Base-by-base conservation (phyloP, 352 stramenopile species). In the Globisporangium parvum region DNA sequence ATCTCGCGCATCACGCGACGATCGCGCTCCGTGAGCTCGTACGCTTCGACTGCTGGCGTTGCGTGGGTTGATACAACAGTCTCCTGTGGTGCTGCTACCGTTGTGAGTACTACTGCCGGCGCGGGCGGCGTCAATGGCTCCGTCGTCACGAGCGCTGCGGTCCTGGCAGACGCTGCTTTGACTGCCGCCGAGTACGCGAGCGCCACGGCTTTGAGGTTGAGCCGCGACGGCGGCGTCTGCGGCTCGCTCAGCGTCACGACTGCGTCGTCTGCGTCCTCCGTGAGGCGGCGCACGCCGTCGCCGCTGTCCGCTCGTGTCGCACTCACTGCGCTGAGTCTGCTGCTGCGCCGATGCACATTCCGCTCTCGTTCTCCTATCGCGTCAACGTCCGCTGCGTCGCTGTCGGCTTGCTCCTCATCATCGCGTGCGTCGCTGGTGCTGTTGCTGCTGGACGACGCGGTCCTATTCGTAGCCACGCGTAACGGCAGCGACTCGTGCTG, bases 1-100 rank as follows among this genome's bases (percentile, higher is more conserved):
- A 86, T 77, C 18, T 76, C 55, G 1, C 51, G 59, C 71, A 86
- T 83, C 9, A 73, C 59, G 17, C 59, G 52, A 39, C 58, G 50
- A 18, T 80, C 75, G 53, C 49, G 65, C 41, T 63, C 57, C 2
- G 66, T 71, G 33, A 75, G 55, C 21, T 66, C 46, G 59, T 79
- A 80, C n/a, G 58, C 20, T 4, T 18, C 17, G 39, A 9, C 14
- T 45, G 6, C 9, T 45, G 67, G 18, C 3, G 2, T 3, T 24
- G 14, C 2, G 41, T 46, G 40, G 40, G 40, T n/a, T 45, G 6
- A 21, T 17, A n/a, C 15, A 12, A n/a, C 20, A n/a, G 20, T 23
- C 21, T 8, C 1, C 9, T 6, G 12, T 1, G 44, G 44, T 20
- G 59, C 59, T 47, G 60, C 63, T 23, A 54, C 63, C 2, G 18